Percentiles rank a stretch among this genome's conserved stretches.
Evolutionary conservation across 2,329 filamentous ascomycete species (phyloP).

Genomic region (Claviceps digitariae): DNA sequence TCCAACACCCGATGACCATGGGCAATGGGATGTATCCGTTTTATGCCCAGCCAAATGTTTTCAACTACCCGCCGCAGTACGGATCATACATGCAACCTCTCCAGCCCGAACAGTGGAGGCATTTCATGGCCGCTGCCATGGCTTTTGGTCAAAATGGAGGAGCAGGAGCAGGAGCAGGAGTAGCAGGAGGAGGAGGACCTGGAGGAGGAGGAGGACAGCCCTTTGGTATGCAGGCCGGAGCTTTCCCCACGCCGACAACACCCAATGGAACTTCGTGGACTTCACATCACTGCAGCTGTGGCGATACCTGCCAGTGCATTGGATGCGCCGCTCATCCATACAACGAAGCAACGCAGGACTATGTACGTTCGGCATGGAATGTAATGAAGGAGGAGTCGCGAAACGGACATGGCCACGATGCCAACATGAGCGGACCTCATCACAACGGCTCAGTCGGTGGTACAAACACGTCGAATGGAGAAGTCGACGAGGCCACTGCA

Average conservation of each 20-base stretch:
- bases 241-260: conserved; percentile 10
- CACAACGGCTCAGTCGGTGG: conserved; percentile 12
- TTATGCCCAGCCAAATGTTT: conserved; percentile 31
- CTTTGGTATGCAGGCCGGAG: conserved; percentile 12
- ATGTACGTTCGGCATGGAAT: conserved; percentile 35
- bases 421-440: not conserved
- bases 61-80: conserved; percentile 39
- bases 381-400: conserved; percentile 24
- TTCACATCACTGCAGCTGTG: conserved; percentile 43
- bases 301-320: conserved; percentile 51
- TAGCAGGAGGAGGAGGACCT: not conserved
- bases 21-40: conserved; percentile 26
- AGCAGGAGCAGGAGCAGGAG: not conserved
- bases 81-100: conserved; percentile 42
- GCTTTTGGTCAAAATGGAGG: conserved; percentile 1
- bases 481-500: conserved; percentile 8
- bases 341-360: conserved; percentile 46
- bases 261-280: conserved; percentile 16
- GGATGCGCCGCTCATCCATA: conserved; percentile 56
- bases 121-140: conserved; percentile 29
- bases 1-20: conserved; percentile 22
- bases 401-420: conserved; percentile 10
- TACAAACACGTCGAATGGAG: conserved; percentile 13
- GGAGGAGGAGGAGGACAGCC: not conserved
- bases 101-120: conserved; percentile 39